Evolutionary conservation across 108 stramenopile species (phyloP).

Genomic region (Skeletonema tropicum): DNA sequence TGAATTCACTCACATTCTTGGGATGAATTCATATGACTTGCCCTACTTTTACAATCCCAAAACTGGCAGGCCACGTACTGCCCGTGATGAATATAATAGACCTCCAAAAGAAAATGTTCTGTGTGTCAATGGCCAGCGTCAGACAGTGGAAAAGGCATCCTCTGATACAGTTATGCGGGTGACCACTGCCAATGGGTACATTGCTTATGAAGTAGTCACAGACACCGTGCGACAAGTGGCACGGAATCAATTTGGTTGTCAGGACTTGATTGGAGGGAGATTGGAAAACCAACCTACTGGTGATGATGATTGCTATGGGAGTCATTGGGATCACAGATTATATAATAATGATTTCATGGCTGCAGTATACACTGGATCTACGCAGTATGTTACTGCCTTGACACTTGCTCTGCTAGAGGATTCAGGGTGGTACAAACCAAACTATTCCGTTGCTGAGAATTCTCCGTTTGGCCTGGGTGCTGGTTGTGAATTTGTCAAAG

Average conservation of each 20-base stretch:
- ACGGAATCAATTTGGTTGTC: conserved; percentile 64
- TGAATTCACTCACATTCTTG: conserved; percentile 56
- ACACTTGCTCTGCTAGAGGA: conserved; percentile 65
- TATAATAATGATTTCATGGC: conserved; percentile 58
- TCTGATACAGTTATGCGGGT: conserved; percentile 13
- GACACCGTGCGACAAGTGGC: conserved; percentile 57
- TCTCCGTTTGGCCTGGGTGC: conserved; percentile 55
- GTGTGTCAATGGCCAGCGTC: conserved; percentile 37
- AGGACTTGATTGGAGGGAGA: conserved; percentile 50
- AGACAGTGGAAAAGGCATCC: conserved; percentile 17
- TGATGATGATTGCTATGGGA: conserved; percentile 48
- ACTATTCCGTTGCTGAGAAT: conserved; percentile 45
- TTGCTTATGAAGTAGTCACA: conserved; percentile 53
- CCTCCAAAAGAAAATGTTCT: conserved; percentile 28
- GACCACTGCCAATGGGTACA: conserved; percentile 40
- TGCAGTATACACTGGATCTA: conserved; percentile 46
- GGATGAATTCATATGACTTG: conserved; percentile 47
- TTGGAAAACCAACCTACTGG: conserved; percentile 58
- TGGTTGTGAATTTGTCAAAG: conserved; percentile 58
- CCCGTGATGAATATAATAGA: conserved; percentile 26
- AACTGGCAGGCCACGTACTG: conserved; percentile 49
- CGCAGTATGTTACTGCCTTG: conserved; percentile 48
- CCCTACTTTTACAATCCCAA: conserved; percentile 44
- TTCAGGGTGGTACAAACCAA: conserved; percentile 57
- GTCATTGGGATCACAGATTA: conserved; percentile 57